phyloP scores from a whole-genome alignment of 2,329 filamentous ascomycete genomes.

The Xylariales sp. region DNA sequence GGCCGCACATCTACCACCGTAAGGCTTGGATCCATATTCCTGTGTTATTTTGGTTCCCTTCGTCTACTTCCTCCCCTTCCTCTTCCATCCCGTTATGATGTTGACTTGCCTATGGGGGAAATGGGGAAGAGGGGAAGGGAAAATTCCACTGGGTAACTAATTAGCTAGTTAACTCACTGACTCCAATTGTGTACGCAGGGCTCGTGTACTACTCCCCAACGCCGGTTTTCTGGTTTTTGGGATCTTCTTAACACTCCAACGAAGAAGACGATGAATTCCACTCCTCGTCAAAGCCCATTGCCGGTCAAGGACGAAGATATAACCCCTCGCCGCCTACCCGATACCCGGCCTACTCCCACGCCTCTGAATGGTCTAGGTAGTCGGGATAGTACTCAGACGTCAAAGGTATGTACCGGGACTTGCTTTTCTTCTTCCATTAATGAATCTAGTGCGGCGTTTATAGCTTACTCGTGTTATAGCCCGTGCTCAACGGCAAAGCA shows the following conservation, averaged over 20 bases:
- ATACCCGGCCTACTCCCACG: neutral
- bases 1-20: neutral
- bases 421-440: neutral
- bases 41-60: neutral
- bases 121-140: no score
- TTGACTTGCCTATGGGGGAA: neutral
- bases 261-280: neutral
- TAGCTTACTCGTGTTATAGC: conserved; percentile 16
- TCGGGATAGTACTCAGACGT: neutral
- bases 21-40: neutral
- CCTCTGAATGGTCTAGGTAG: neutral
- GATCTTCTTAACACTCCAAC: neutral
- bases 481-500: neutral
- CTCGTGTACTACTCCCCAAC: neutral
- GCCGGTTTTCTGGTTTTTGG: neutral
- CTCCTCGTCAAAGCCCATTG: neutral
- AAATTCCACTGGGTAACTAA: neutral
- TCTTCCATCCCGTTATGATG: neutral
- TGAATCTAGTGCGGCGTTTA: neutral
- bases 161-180: neutral
- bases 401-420: conserved; percentile 1
- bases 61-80: neutral
- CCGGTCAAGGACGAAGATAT: neutral
- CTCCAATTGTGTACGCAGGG: neutral
- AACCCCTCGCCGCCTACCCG: neutral